Evolutionary conservation across 495 filamentous ascomycete species (phyloP), one percentile per base, ranked within the genome.

Genomic region (Podospora anserina): DNA sequence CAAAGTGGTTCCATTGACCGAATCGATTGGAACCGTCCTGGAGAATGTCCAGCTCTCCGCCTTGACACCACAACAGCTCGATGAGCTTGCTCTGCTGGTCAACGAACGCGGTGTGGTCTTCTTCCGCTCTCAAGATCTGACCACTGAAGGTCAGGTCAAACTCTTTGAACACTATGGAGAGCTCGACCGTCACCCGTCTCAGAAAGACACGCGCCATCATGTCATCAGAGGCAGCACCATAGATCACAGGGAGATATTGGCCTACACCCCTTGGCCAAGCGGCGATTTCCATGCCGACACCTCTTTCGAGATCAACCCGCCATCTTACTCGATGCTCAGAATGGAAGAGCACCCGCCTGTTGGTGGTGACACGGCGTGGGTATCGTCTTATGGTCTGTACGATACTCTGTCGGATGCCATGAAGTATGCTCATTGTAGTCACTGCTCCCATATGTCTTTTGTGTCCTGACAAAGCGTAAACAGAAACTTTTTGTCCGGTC

Each of bases 311-410:
- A 78, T 83, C 71, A 86, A 84, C 71, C 82, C 84, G 4, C 83
- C 84, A 0, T 80, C 76, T 1, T 85, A 87, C 66, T 84, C 83
- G 1, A 69, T 87, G 32, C 75, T 87, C 26, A 75, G 84, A 59
- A 87, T 85, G 83, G 84, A 85, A 74, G 82, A 85, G 68, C 82
- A 85, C 67, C 83, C 85, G 5, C 71, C 72, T 20, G 82, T 85
- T n/a, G 84, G 84, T 23, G 85, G 83, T 13, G 84, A 86, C 58
- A 86, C 84, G 6, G 82, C 83, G 7, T 86, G 83, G 82, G 77
- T 83, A 64, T 84, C 82, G 3, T 76, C 78, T 39, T 85, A 85
- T 68, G 83, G 83, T 1, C 74, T 85, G 0, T 87, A 85, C 66
- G 84, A 87, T 69, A 74, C 81, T 4, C 70, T 87, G 3, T 83